Percentiles rank a stretch among this genome's conserved stretches.
These are phyloP conservation scores for Sphagnum magellanicum DNA, from an alignment of 228 moss, liverwort and hornwort genomes.

Conservation along the genomic window DNA sequence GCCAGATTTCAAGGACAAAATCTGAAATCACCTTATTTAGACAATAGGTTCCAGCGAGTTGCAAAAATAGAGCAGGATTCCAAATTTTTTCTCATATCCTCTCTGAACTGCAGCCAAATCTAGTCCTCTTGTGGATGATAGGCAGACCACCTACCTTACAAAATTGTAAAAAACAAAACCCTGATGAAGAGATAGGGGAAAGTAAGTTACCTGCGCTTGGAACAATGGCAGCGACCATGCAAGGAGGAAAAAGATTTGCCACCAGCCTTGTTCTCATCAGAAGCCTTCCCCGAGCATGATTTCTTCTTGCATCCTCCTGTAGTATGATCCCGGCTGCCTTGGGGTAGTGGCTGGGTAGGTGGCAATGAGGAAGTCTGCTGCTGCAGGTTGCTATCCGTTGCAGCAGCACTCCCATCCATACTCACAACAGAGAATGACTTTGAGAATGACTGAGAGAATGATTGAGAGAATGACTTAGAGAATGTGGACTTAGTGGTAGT, in stretches of 20 bases:
- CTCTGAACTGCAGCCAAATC: no score
- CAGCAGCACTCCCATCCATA: conserved; percentile 53
- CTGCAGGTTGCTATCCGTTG: conserved; percentile 29
- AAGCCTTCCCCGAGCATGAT: conserved; percentile 66
- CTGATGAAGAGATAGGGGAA: neutral
- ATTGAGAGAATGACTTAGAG: no score
- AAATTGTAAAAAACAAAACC: neutral
- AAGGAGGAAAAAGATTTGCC: conserved; percentile 36
- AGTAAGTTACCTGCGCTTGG: conserved; percentile 70
- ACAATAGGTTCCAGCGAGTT: no score
- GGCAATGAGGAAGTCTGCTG: conserved; percentile 20
- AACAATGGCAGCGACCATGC: conserved; percentile 89
- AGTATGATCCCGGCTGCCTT: neutral
- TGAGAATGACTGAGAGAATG: no score
- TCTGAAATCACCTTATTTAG: no score
- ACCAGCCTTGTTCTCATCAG: conserved; percentile 60
- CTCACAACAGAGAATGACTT: conserved; percentile 65
- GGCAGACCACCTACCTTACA: no score
- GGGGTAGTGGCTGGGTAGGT: conserved; percentile 46
- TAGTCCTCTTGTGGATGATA: no score
- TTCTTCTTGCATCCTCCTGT: conserved; percentile 44
- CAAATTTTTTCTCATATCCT: no score
- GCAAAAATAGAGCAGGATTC: no score
- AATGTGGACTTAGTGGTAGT: conserved; percentile 34
- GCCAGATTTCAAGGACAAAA: no score